Conservation (phyloP, 2,329 filamentous ascomycete species). For the Trichoderma polysporum region DNA sequence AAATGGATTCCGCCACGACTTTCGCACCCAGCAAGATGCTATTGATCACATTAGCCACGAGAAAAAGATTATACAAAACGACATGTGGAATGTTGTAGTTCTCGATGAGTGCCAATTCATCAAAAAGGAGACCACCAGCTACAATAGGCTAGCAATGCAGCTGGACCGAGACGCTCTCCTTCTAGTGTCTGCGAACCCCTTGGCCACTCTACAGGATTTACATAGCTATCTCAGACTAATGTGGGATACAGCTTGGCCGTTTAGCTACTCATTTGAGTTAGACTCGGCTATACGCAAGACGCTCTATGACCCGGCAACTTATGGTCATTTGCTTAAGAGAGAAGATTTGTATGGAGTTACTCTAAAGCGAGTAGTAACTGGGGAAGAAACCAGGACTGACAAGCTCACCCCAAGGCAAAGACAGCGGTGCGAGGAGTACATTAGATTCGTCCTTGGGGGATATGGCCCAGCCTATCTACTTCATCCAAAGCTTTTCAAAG, state of each 20-base stretch:
- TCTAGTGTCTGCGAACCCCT: not conserved
- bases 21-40: not conserved
- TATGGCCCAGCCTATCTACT: not conserved
- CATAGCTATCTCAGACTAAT: not conserved
- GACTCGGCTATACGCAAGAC: not conserved
- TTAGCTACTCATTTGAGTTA: not conserved
- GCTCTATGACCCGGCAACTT: not conserved
- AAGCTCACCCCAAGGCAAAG: not conserved
- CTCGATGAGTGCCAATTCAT: not conserved
- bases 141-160: not conserved
- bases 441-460: not conserved
- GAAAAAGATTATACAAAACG: not conserved
- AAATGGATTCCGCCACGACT: too few relatives aligned
- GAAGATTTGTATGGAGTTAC: not conserved
- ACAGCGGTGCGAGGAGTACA: not conserved
- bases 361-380: not conserved
- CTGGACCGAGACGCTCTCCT: not conserved
- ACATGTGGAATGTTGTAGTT: not conserved
- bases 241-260: not conserved
- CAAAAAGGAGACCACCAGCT: too few relatives aligned
- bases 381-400: not conserved
- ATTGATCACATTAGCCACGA: not conserved
- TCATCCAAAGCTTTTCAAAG: not conserved
- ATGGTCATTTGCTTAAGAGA: not conserved
- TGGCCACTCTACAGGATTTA: not conserved